These are phyloP conservation scores for Eutrema japonicum DNA, from an alignment of 345 rosid species.

Conservation along the genomic window DNA sequence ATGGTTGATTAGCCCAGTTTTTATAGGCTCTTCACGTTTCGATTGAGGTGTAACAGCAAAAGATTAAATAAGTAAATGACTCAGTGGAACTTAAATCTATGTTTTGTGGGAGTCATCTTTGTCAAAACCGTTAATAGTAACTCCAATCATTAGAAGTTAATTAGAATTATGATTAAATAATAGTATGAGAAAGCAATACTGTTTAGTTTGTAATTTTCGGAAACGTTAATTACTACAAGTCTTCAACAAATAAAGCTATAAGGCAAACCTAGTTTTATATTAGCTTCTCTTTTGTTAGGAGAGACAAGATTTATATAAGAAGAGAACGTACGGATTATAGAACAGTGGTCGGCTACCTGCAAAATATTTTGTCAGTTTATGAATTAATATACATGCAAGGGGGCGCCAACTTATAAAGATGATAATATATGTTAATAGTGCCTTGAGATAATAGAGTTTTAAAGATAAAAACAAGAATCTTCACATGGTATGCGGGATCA, in stretches of 20 bases:
- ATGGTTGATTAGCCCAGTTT: neutral
- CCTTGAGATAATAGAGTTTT: neutral
- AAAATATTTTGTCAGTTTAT: slow-evolving; percentile 6
- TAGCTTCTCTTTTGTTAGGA: neutral
- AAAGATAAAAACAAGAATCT: neutral
- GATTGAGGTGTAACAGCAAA: neutral
- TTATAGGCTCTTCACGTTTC: neutral
- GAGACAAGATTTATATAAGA: neutral
- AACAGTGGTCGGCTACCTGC: slow-evolving; percentile 11
- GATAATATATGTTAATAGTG: neutral
- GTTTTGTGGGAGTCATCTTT: no score
- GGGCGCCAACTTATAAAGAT: slow-evolving; percentile 1
- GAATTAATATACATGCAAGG: neutral
- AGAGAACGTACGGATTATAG: slow-evolving; percentile 15
- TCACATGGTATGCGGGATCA: no score
- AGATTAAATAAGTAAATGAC: neutral
- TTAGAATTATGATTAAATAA: neutral
- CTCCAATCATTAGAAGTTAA: neutral
- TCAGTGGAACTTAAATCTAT: neutral
- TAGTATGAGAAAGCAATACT: neutral
- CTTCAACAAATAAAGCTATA: slow-evolving; percentile 6
- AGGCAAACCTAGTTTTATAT: slow-evolving; percentile 2
- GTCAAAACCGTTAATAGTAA: no score
- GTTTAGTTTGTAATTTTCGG: slow-evolving; percentile 17
- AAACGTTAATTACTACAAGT: slow-evolving; percentile 9